Conservation (phyloP, 1,139 yeast species). For the Komagataea norvegica region DNA sequence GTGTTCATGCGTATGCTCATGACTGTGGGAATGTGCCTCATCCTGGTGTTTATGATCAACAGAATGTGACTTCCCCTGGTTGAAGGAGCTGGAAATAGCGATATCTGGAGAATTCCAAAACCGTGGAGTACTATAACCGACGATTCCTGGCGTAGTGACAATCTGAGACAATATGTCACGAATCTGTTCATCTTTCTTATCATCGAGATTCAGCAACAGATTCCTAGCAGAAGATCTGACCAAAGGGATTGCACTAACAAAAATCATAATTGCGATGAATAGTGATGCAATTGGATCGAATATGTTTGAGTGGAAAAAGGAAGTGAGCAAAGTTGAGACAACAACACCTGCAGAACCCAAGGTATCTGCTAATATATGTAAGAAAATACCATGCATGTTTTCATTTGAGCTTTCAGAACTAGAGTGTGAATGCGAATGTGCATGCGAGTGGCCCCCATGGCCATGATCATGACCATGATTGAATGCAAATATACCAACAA, state of each 20-base stretch:
- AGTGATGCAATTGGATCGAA: conserved; percentile 93
- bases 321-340: conserved; percentile 68
- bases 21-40: conserved; percentile 23
- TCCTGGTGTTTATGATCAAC: conserved; percentile 28
- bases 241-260: conserved; percentile 78
- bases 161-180: conserved; percentile 65
- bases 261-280: conserved; percentile 75
- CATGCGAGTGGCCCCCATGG: conserved; percentile 29
- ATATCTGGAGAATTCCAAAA: conserved; percentile 52
- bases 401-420: conserved; percentile 48
- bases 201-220: conserved; percentile 57
- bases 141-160: conserved; percentile 68
- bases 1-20: conserved; percentile 27
- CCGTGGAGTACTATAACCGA: conserved; percentile 81
- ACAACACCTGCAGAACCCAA: conserved; percentile 96
- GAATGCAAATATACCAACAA: conserved; percentile 91
- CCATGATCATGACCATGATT: conserved; percentile 57
- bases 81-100: conserved; percentile 1
- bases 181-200: conserved; percentile 53
- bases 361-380: conserved; percentile 93
- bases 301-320: conserved; percentile 48
- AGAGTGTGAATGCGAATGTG: conserved; percentile 26
- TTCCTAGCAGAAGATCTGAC: conserved; percentile 76
- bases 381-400: conserved; percentile 90
- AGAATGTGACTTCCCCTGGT: conserved; percentile 19